Base-by-base conservation (phyloP, 108 stramenopile species). In the Mediolabrus comicus region DNA sequence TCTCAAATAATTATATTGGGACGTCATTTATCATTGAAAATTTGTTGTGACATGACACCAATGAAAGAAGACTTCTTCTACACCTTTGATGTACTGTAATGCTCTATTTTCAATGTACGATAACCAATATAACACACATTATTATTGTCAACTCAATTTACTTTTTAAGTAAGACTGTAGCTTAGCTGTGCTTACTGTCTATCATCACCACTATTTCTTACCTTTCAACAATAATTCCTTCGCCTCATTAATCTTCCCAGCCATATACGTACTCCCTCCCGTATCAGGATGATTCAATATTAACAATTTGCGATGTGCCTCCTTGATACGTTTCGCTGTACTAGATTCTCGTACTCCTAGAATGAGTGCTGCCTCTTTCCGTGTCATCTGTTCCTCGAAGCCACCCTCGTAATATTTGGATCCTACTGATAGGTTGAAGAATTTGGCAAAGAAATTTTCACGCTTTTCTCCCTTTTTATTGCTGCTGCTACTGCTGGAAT, bases 241-340 rank as follows among this genome's bases (percentile, higher is more conserved):
- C 0, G 98, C 99, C 81, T 98, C 99, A 71, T 99, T 99, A 41
- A 99, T 82, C 74, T 99, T 99, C 60, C 95, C 94, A 34, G 96
- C 86, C 36, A 99, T 53, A 66, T 91, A 98, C 25, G 95, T 97
- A 34, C 95, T 96, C 32, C 99, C 99, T 5, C 99, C 99, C 14
- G 91, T 94, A 83, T 99, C 99, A 6, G 99, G 99, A 85, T 99
- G 99, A 68, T 99, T 99, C 71, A 98, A 68, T 65, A 98, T 87
- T 26, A 98, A 65, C 11, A 99, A 74, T 58, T 96, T 92, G 3
- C 98, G 90, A 83, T 99, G 98, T 2, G 98, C 97, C 51, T 98
- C 98, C 73, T 97, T 98, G 54, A 99, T 95, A 17, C 96, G 84
- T 52, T 96, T 84, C 19, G 89, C 58, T 0, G 89, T 74, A 3